Base-by-base conservation (phyloP, 495 filamentous ascomycete genomes). In the Physcia stellaris region DNA sequence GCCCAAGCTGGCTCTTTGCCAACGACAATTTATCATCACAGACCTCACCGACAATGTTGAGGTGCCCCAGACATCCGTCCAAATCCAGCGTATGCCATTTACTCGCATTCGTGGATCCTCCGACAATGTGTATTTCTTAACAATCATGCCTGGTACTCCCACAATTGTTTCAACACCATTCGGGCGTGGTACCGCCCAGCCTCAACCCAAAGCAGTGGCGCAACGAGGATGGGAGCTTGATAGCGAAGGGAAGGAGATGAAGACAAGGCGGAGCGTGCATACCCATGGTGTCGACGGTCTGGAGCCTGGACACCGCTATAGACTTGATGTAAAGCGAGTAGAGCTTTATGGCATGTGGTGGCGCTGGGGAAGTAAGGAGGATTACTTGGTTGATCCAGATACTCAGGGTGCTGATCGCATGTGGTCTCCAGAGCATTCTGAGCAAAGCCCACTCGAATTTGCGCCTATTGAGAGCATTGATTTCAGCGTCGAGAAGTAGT, bases 161-260 rank as follows among this genome's bases (percentile, higher is more conserved):
- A 27, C 17, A n/a, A 16, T 39, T 26, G 24, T 46, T 18, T 46
- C 37, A 19, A 41, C 37, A 0, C 30, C 18, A 1, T 46, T 41
- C 22, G 30, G 20, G 2, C 17, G 37, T 21, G 43, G 43, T 12
- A 30, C 24, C 1, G 12, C 18, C 43, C 22, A 17, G 31, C 43
- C 43, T 27, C 32, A 30, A 26, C 37, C 43, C 19, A 22, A 29
- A 17, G 43, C 37, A 39, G 4, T 43, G 30, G 17, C 43, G 24
- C 9, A 47, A 35, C 22, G 40, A 46, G 32, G 47, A 48, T 27
- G 43, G 46, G 35, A 51, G 49, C 23, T 67, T 59, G 65, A 52
- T 31, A 10, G 43, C 51, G 17, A 38, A 32, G 23, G 43, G 7
- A 46, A 27, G n/a, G 32, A 42, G 32, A 21, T 20, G 10, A 36